phyloP scores from a whole-genome alignment of 257 asterid species.

The Nicotiana benthamiana region DNA sequence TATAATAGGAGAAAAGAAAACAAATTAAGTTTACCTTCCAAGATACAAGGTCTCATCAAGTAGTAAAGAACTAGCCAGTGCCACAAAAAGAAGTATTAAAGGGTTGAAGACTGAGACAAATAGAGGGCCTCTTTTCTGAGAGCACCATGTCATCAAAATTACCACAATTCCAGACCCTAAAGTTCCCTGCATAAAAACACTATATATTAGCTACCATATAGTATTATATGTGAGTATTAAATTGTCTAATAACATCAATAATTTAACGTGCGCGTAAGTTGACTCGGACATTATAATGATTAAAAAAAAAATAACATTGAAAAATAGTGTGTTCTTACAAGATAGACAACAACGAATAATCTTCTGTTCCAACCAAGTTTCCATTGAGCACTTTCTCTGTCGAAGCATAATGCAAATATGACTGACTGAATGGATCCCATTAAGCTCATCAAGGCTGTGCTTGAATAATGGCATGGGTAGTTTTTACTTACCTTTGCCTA shows the following conservation, averaged over 20 bases:
- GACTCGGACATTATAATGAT: too few relatives aligned
- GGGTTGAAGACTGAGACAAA: constrained; percentile 52
- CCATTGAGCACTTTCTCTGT: constrained; percentile 48
- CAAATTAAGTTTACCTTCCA: constrained; percentile 34
- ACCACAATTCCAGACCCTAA: constrained; percentile 44
- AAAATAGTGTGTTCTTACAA: constrained; percentile 26
- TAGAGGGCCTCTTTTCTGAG: constrained; percentile 47
- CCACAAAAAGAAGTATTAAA: constrained; percentile 47
- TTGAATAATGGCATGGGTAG: constrained; percentile 70
- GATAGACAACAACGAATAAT: constrained; percentile 40
- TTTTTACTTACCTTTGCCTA: constrained; percentile 46
- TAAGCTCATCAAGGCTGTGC: constrained; percentile 51
- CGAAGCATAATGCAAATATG: constrained; percentile 44
- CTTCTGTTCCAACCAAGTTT: constrained; percentile 54
- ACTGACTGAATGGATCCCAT: constrained; percentile 57
- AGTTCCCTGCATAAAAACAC: constrained; percentile 33
- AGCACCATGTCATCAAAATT: constrained; percentile 39
- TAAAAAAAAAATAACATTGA: too few relatives aligned
- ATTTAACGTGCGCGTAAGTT: too few relatives aligned
- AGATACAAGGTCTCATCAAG: constrained; percentile 42
- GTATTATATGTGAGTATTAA: background rate
- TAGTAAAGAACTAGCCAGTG: constrained; percentile 42
- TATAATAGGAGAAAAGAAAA: background rate
- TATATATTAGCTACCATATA: background rate
- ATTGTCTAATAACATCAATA: background rate